Evolutionary conservation across 805 yeast genomes (phyloP).

Genomic region (Scheffersomyces lignosus): DNA sequence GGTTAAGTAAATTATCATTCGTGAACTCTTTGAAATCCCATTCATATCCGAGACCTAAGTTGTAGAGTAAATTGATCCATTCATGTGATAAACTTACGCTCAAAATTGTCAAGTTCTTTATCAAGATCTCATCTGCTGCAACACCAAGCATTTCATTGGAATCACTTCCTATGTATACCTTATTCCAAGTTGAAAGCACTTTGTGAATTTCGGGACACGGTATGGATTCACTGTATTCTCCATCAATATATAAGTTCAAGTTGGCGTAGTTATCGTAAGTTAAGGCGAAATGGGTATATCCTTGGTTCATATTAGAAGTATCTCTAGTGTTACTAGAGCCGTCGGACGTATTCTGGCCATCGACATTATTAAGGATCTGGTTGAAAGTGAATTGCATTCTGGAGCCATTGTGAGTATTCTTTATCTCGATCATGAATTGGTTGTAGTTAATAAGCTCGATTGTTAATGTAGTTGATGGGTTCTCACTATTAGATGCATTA

Average conservation of each 20-base stretch:
- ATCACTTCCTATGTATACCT: constrained; percentile 34
- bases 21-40: constrained; percentile 45
- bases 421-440: constrained; percentile 28
- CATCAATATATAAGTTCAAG: constrained; percentile 49
- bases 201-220: constrained; percentile 36
- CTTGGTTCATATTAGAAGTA: constrained; percentile 13
- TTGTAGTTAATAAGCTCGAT: constrained; percentile 28
- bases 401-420: constrained; percentile 21
- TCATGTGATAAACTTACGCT: constrained; percentile 39
- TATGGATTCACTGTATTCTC: constrained; percentile 46
- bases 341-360: constrained; percentile 1
- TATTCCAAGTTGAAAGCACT: constrained; percentile 32
- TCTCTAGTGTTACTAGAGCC: constrained; percentile 22
- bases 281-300: constrained; percentile 32
- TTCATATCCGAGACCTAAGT: constrained; percentile 46
- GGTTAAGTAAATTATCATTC: constrained; percentile 35
- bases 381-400: constrained; percentile 34
- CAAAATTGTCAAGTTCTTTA: constrained; percentile 41
- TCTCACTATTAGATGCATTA: constrained; percentile 11
- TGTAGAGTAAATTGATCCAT: constrained; percentile 52
- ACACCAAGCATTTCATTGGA: constrained; percentile 9
- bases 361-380: constrained; percentile 19
- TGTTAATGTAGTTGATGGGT: constrained; percentile 19
- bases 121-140: constrained; percentile 25
- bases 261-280: constrained; percentile 38